Conservation (phyloP, 495 filamentous ascomycete genomes). For the Hypoxylon crocopeplum region DNA sequence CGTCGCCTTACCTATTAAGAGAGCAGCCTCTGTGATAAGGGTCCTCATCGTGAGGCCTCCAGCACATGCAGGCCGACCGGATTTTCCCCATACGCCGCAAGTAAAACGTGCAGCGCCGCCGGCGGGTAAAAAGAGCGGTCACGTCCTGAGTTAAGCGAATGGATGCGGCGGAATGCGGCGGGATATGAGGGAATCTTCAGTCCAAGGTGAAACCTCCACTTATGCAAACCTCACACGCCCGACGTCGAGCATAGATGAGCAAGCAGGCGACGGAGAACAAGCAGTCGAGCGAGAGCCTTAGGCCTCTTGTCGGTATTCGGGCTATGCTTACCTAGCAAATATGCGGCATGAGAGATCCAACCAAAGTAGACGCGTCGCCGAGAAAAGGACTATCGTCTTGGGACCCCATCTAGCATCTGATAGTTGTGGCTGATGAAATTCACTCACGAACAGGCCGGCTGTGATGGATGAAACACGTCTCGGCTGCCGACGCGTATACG, state of each 20-base stretch:
- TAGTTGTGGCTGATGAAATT: slow-evolving; percentile 1
- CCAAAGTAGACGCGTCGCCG: too few species aligned
- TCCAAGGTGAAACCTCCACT: slow-evolving; percentile 11
- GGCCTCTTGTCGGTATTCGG: not conserved
- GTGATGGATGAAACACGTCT: slow-evolving; percentile 32
- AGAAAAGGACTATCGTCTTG: slow-evolving; percentile 5
- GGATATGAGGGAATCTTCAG: not conserved
- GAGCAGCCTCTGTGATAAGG: too few species aligned
- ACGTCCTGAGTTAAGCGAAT: not conserved
- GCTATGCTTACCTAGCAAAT: too few species aligned
- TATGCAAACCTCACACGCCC: slow-evolving; percentile 12
- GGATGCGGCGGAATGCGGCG: not conserved
- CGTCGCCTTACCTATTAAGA: too few species aligned
- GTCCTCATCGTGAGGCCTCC: too few species aligned
- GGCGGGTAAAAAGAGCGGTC: too few species aligned
- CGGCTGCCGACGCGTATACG: slow-evolving; percentile 9
- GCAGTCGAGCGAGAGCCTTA: not conserved
- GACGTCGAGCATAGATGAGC: slow-evolving; percentile 15
- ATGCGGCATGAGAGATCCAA: too few species aligned
- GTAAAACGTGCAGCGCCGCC: not conserved
- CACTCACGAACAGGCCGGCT: slow-evolving; percentile 12
- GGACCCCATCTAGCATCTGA: slow-evolving; percentile 2
- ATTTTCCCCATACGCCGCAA: too few species aligned
- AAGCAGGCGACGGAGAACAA: not conserved
- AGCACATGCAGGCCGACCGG: too few species aligned